These are phyloP conservation scores for Venturia effusa DNA, from an alignment of 2,329 filamentous ascomycete species.

Conservation along the genomic window DNA sequence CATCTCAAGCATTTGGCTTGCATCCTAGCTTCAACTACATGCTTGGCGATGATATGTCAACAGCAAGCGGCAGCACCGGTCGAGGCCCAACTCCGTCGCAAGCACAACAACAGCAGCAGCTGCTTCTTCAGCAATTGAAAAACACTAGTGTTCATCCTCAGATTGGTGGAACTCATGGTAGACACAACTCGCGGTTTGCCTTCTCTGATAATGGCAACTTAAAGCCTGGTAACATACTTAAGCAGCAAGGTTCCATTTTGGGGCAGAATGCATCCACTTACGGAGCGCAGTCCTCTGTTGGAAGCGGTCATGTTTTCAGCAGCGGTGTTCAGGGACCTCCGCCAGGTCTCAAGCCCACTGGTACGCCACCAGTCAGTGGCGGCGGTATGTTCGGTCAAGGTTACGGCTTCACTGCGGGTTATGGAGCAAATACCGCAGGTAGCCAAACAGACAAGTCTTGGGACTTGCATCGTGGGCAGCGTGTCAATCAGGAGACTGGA, in stretches of 20 bases:
- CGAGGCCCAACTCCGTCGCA: slow-evolving; percentile 59
- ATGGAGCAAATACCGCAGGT: slow-evolving; percentile 4
- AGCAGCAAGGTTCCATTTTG: slow-evolving; percentile 6
- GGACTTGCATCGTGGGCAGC: slow-evolving; percentile 7
- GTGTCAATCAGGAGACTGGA: slow-evolving; percentile 56
- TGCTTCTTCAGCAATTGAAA: slow-evolving; percentile 54
- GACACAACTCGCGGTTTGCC: slow-evolving; percentile 78
- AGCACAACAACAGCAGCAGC: slow-evolving; percentile 36
- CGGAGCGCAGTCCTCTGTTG: neutral
- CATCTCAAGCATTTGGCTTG: slow-evolving; percentile 43
- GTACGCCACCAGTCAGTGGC: slow-evolving; percentile 74
- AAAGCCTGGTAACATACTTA: neutral
- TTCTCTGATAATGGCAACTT: slow-evolving; percentile 61
- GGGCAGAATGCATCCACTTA: neutral
- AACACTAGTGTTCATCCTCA: slow-evolving; percentile 46
- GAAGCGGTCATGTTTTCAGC: neutral
- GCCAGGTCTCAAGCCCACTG: slow-evolving; percentile 87
- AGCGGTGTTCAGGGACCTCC: slow-evolving; percentile 79
- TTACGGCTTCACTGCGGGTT: slow-evolving; percentile 62
- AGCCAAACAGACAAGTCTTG: slow-evolving; percentile 3
- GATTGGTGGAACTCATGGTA: slow-evolving; percentile 48
- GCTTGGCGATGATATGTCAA: slow-evolving; percentile 27
- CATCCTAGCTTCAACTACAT: slow-evolving; percentile 22
- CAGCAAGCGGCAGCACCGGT: slow-evolving; percentile 45
- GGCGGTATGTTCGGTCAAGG: slow-evolving; percentile 83